These are phyloP conservation scores for Populus euphratica DNA, from an alignment of 345 rosid genomes.

Conservation along the genomic window DNA sequence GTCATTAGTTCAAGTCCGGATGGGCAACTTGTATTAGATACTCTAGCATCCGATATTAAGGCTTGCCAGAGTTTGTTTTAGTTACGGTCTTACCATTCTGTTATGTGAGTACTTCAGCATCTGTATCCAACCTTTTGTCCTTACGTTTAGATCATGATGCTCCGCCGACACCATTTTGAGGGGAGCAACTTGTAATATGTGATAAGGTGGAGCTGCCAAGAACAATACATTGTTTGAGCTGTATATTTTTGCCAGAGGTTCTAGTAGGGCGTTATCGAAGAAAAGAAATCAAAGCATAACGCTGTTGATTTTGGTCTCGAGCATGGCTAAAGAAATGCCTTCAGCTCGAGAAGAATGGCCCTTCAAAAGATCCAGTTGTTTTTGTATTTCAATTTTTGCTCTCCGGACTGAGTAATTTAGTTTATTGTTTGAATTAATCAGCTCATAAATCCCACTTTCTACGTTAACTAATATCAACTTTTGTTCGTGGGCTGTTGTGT, in stretches of 20 bases:
- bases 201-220: constrained; percentile 31
- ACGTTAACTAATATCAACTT: neutral
- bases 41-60: constrained; percentile 55
- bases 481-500: neutral
- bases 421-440: constrained; percentile 12
- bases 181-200: constrained; percentile 36
- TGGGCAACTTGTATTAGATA: constrained; percentile 40
- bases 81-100: neutral
- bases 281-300: constrained; percentile 24
- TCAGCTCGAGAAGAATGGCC: constrained; percentile 26
- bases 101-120: constrained; percentile 1
- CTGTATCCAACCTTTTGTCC: constrained; percentile 9
- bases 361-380: constrained; percentile 24
- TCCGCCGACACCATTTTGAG: constrained; percentile 12
- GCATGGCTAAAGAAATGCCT: constrained; percentile 30
- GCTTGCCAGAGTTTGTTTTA: constrained; percentile 52
- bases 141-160: constrained; percentile 3
- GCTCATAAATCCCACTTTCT: constrained; percentile 11
- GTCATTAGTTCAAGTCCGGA: constrained; percentile 31
- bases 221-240: constrained; percentile 32
- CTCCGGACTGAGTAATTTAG: constrained; percentile 15
- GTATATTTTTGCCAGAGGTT: constrained; percentile 34
- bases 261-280: constrained; percentile 31
- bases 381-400: constrained; percentile 32
- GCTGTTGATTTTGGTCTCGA: constrained; percentile 39